Percentiles rank a stretch among this genome's conserved stretches.
phyloP scores from a whole-genome alignment of 805 yeast genomes.

The Yamadazyma kitorensis region DNA sequence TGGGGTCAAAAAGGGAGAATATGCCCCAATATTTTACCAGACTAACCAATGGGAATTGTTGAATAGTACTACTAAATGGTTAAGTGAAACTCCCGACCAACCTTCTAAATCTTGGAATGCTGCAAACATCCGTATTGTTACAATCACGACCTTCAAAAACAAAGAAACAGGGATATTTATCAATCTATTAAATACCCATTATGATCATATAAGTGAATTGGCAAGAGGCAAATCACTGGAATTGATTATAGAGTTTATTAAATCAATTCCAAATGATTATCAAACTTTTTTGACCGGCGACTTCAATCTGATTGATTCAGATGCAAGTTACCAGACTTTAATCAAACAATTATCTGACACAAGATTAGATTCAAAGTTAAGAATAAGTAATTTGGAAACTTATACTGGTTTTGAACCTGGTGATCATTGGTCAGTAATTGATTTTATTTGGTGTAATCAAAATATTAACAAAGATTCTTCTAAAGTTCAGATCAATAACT shows the following conservation, averaged over 20 bases:
- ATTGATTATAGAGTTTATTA: constrained; percentile 39
- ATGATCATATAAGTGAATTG: constrained; percentile 46
- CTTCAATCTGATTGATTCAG: constrained; percentile 42
- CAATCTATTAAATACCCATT: constrained; percentile 46
- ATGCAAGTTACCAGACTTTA: constrained; percentile 30
- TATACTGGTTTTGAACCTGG: constrained; percentile 37
- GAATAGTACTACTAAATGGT: constrained; percentile 48
- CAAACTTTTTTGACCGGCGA: constrained; percentile 53
- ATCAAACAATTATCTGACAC: constrained; percentile 16
- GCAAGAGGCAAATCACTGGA: constrained; percentile 48
- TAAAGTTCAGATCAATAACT: constrained; percentile 18
- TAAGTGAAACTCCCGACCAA: constrained; percentile 51
- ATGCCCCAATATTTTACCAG: constrained; percentile 46
- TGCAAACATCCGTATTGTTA: constrained; percentile 37
- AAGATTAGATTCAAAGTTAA: constrained; percentile 29
- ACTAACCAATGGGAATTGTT: constrained; percentile 34
- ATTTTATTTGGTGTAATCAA: constrained; percentile 33
- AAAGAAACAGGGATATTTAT: constrained; percentile 15
- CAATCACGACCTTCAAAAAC: constrained; percentile 29
- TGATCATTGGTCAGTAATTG: constrained; percentile 29
- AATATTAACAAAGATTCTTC: constrained; percentile 17
- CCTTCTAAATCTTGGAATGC: constrained; percentile 47
- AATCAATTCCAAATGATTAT: constrained; percentile 23
- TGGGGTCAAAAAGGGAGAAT: constrained; percentile 50
- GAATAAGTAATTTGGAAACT: constrained; percentile 25